Percentiles rank a stretch among this genome's conserved stretches.
These are phyloP conservation scores for Cladosporium sp. DNA, from an alignment of 2,329 filamentous ascomycete species.

Conservation along the genomic window DNA sequence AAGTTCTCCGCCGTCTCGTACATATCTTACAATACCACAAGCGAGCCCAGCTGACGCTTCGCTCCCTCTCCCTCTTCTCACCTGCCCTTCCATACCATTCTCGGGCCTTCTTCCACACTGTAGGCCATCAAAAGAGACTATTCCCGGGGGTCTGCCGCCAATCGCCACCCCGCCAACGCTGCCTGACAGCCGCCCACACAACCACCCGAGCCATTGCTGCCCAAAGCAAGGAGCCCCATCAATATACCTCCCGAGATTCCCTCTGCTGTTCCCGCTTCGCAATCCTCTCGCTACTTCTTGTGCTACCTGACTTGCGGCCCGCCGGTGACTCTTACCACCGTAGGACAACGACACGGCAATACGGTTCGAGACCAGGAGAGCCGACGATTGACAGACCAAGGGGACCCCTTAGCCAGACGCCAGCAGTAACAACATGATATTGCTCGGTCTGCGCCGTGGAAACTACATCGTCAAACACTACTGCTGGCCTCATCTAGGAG, in stretches of 20 bases:
- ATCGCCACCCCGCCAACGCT: slow-evolving; percentile 9
- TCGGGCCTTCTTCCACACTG: neutral
- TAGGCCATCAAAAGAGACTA: neutral
- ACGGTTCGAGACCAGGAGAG: neutral
- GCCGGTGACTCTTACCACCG: slow-evolving; percentile 1
- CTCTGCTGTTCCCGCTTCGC: neutral
- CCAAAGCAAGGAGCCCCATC: slow-evolving; percentile 12
- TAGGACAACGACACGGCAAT: neutral
- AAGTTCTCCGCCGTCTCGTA: slow-evolving; percentile 8
- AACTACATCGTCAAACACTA: slow-evolving; percentile 29
- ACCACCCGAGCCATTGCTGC: slow-evolving; percentile 9
- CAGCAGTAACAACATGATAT: slow-evolving; percentile 25
- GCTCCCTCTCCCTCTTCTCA: neutral
- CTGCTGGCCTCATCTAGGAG: slow-evolving; percentile 23
- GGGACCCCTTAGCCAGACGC: neutral
- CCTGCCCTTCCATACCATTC: slow-evolving; percentile 3
- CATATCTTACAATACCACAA: neutral
- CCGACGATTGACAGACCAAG: neutral
- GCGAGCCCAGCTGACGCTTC: neutral
- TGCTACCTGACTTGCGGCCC: slow-evolving; percentile 10
- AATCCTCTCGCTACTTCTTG: slow-evolving; percentile 3
- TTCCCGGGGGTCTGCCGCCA: neutral
- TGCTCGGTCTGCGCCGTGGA: slow-evolving; percentile 21
- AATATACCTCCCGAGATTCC: slow-evolving; percentile 4
- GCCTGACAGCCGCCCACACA: slow-evolving; percentile 5